A percentile compares a stretch with the other conserved stretches of the same genome.
Evolutionary conservation across 208 protist genomes (phyloP).

Genomic region (Strigomonas galati): DNA sequence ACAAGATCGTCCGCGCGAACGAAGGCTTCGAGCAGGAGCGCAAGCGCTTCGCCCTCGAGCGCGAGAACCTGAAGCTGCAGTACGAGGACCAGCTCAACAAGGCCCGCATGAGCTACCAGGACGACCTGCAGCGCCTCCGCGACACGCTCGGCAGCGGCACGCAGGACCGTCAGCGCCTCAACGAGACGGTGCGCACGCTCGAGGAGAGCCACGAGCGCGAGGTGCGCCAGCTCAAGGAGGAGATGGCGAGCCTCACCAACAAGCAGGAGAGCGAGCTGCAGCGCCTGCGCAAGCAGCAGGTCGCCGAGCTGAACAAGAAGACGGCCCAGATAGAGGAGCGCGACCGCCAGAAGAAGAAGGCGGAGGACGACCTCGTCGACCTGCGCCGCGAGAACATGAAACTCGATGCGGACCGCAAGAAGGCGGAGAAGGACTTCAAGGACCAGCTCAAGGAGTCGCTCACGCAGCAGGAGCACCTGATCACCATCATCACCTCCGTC

Average conservation of each 20-base stretch:
- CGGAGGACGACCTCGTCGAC: conserved; percentile 32
- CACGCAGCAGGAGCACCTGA: conserved; percentile 23
- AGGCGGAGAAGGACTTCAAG: conserved; percentile 19
- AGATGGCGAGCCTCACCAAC: conserved; percentile 7
- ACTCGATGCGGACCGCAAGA: conserved; percentile 18
- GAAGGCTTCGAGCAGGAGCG: conserved; percentile 30
- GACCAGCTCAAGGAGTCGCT: conserved; percentile 22
- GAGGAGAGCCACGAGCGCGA: conserved; percentile 28
- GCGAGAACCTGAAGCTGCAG: conserved; percentile 26
- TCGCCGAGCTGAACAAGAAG: conserved; percentile 22
- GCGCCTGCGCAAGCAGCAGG: conserved; percentile 18
- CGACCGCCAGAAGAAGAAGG: conserved; percentile 24
- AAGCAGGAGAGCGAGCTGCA: conserved; percentile 24
- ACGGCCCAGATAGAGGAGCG: conserved; percentile 27
- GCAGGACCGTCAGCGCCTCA: conserved; percentile 31
- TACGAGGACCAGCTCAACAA: conserved; percentile 35
- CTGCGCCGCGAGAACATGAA: conserved; percentile 34
- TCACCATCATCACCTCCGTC: conserved; percentile 6
- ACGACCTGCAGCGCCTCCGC: conserved; percentile 30
- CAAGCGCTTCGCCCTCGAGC: conserved; percentile 24
- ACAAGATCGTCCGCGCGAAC: conserved; percentile 24
- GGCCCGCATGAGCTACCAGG: conserved; percentile 24
- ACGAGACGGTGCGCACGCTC: conserved; percentile 25
- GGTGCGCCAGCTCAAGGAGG: conserved; percentile 13
- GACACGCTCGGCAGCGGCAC: conserved; percentile 19